Evolutionary conservation across 2,329 filamentous ascomycete species (phyloP).

Genomic region (Ramularia collo-cygni): DNA sequence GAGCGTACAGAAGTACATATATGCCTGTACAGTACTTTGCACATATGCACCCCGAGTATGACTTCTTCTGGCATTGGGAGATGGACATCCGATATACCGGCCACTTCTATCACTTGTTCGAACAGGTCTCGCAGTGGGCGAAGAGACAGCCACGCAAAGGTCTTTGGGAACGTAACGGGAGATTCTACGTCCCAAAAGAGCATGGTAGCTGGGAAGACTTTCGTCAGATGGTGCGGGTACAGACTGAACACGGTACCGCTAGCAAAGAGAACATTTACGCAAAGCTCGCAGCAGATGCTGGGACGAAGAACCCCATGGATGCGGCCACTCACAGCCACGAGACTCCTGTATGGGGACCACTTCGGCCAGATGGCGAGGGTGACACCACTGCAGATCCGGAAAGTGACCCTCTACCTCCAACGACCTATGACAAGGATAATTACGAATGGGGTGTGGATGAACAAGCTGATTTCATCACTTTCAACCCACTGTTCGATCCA

Average conservation of each 20-base stretch:
- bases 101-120: constrained; percentile 76
- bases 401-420: constrained; percentile 48
- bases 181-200: constrained; percentile 67
- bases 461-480: constrained; percentile 67
- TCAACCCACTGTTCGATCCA: constrained; percentile 70
- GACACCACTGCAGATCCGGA: constrained; percentile 45
- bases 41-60: constrained; percentile 79
- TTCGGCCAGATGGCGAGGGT: constrained; percentile 35
- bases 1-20: constrained; percentile 65
- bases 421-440: constrained; percentile 48
- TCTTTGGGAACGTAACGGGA: constrained; percentile 70
- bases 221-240: constrained; percentile 54
- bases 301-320: constrained; percentile 36
- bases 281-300: constrained; percentile 27
- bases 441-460: constrained; percentile 63
- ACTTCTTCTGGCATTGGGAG: constrained; percentile 92
- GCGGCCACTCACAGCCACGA: constrained; percentile 35
- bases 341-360: constrained; percentile 45
- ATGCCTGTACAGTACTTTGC: constrained; percentile 96
- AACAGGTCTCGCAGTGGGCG: constrained; percentile 60
- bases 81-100: constrained; percentile 89
- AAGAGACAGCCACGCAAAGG: constrained; percentile 60
- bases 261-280: constrained; percentile 39
- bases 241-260: constrained; percentile 50
- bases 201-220: constrained; percentile 71